Evolutionary conservation across 441 rosid species (phyloP), one percentile per base, ranked within the genome.

Genomic region (Cnidoscolus chayamansa): DNA sequence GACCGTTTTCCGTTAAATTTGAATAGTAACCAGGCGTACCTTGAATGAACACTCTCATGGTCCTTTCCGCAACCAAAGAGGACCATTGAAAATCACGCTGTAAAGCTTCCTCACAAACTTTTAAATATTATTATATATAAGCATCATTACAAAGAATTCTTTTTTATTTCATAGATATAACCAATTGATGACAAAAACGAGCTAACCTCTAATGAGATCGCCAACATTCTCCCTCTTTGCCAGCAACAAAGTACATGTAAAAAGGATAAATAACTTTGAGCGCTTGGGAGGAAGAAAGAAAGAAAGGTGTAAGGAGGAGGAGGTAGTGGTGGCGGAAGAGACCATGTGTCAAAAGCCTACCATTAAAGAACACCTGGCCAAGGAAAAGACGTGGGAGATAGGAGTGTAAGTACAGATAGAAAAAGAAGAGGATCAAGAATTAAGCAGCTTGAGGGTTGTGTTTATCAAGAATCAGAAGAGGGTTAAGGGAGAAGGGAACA

Each of bases 11-110:
- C 73, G 86, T 79, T 84, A 79, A 63, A 35, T 53, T 54, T 56
- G 75, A 79, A 79, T 68, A 82, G 81, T 72, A 45, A 30, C 54
- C 2, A 76, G 65, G 70, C 65, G 81, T 79, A 66, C 79, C 80
- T 50, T 78, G 75, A 35, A 25, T 57, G 51, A 40, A 64, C 50
- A 68, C 68, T 47, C 25, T 8, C 48, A 54, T 16, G 63, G 60
- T 59, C 74, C 72, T 73, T 72, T 72, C 70, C 53, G 35, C 80
- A 13, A 50, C 68, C 30, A 2, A 16, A 20, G 64, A 78, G 83
- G 77, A 75, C 82, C 87, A 83, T 85, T 55, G 73, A 82, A 83
- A 78, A 74, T 72, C 84, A 82, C 87, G 87, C 87, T 76, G 65
- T 70, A 59, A 68, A 77, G 65, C 75, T 73, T 68, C 65, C 70